Base-by-base conservation (phyloP, 345 rosid species). In the Carallia brachiata region DNA sequence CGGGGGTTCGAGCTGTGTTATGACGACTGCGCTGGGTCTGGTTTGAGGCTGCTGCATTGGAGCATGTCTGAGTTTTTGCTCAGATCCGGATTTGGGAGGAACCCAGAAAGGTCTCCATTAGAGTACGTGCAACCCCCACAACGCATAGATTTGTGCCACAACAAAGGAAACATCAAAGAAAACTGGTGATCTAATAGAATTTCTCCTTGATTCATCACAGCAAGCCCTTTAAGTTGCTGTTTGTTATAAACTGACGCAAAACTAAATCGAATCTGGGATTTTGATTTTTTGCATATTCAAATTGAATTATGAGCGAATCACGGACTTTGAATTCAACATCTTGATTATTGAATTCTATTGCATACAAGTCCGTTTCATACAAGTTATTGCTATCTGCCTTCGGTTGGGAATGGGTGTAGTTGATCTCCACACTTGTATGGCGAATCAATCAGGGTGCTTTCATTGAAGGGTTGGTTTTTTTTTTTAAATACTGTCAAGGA, bases 81-180 rank as follows among this genome's bases (percentile, higher is more conserved):
- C 23, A 97, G 97, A 57, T 89, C 97, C n/a, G 97, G 97, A 3
- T 90, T 94, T 31, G 95, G 90, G 62, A 84, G 97, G 6, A 23
- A 23, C 23, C 23, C 23, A 23, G 23, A 23, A 23, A 23, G 23
- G 23, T 23, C 23, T 23, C 23, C 23, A 23, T 23, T 23, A 23
- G 23, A 23, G 23, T 23, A 23, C 23, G 23, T 23, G 23, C 23
- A 23, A 23, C 23, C 23, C 23, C 23, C 23, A 23, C 23, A 23
- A 23, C 23, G 23, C 23, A 23, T 23, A 23, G 23, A 23, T 23
- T 65, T 91, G 34, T 74, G 58, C 83, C 81, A 1, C 23, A 23
- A 23, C 23, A 23, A 23, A 23, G 23, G 23, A 23, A 23, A 23
- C 23, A 23, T 23, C 23, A 23, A 23, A 23, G 23, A 23, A 23